phyloP scores from a whole-genome alignment of 306 rosid species.

The Quercus mongolica region DNA sequence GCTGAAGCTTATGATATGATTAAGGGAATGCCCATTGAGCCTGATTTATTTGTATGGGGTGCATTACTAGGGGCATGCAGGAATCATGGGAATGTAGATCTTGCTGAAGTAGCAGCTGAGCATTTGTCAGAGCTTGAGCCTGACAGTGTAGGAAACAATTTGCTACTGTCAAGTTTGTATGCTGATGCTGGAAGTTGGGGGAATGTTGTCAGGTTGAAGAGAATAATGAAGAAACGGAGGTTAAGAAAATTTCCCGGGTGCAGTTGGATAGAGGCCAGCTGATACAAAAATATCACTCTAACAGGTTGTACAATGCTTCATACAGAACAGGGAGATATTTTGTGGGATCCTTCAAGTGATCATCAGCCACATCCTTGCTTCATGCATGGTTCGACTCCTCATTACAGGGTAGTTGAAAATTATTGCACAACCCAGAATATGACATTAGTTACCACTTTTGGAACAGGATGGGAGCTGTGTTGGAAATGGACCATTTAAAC shows the following conservation, averaged over 20 bases:
- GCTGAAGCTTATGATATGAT: constrained; percentile 56
- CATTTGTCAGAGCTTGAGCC: constrained; percentile 76
- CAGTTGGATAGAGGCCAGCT: constrained; percentile 74
- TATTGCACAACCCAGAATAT: too few relatives aligned
- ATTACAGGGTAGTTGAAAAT: neutral
- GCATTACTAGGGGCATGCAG: constrained; percentile 79
- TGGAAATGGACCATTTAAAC: too few relatives aligned
- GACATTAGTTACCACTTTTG: too few relatives aligned
- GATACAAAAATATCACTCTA: neutral
- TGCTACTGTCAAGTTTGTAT: constrained; percentile 59
- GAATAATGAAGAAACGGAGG: constrained; percentile 53
- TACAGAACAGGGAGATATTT: neutral
- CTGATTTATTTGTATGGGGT: constrained; percentile 94
- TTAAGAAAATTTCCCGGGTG: constrained; percentile 61
- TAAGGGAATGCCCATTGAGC: constrained; percentile 63
- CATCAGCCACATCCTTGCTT: neutral
- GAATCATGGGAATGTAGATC: constrained; percentile 62
- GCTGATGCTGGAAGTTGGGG: constrained; percentile 80
- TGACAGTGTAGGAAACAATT: constrained; percentile 64
- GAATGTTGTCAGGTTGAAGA: constrained; percentile 67
- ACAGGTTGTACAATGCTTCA: neutral
- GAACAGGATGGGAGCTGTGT: too few relatives aligned
- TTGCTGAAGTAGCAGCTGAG: constrained; percentile 72
- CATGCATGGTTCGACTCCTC: neutral
- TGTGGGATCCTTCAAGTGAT: neutral